Conservation (phyloP, 176 grass and related monocot species). For the Hyparrhenia diplandra region DNA sequence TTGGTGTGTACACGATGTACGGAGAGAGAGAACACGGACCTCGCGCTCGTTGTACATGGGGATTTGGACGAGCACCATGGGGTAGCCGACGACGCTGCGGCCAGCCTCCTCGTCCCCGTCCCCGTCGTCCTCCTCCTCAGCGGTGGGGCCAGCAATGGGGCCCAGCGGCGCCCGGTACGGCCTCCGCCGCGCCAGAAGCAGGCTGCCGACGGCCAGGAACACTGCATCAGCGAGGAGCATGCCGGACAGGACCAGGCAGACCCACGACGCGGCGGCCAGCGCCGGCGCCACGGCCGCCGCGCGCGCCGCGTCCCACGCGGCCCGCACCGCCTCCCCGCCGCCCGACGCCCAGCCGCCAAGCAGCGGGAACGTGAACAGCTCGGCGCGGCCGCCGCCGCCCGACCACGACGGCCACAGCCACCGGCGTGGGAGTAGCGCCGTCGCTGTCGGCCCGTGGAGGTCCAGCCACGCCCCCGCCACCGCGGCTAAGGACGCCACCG, state of each 20-base stretch:
- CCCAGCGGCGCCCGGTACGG: constrained; percentile 31
- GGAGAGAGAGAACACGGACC: constrained; percentile 23
- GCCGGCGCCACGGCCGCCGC: constrained; percentile 52
- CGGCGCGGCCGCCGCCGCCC: background rate
- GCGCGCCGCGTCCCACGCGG: constrained; percentile 48
- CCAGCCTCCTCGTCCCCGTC: constrained; percentile 34
- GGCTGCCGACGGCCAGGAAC: constrained; percentile 58
- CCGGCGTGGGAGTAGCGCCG: background rate
- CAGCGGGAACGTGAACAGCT: background rate
- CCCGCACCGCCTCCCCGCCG: background rate
- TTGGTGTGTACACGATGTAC: too few species aligned
- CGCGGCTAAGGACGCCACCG: background rate
- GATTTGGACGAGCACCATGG: constrained; percentile 97
- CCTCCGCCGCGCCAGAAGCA: constrained; percentile 31
- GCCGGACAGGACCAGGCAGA: constrained; percentile 61
- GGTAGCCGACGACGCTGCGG: constrained; percentile 39
- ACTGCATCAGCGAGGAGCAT: constrained; percentile 71
- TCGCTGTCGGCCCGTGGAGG: background rate
- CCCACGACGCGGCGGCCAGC: constrained; percentile 40
- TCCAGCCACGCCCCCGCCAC: background rate
- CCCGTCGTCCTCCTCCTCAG: background rate
- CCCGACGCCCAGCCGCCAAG: background rate
- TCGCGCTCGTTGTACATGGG: constrained; percentile 98
- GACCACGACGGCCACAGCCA: background rate
- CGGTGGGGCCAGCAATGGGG: constrained; percentile 14